A percentile compares a stretch with the other conserved stretches of the same genome.
Conservation (phyloP, 257 asterid genomes). For the Agastache rugosa region DNA sequence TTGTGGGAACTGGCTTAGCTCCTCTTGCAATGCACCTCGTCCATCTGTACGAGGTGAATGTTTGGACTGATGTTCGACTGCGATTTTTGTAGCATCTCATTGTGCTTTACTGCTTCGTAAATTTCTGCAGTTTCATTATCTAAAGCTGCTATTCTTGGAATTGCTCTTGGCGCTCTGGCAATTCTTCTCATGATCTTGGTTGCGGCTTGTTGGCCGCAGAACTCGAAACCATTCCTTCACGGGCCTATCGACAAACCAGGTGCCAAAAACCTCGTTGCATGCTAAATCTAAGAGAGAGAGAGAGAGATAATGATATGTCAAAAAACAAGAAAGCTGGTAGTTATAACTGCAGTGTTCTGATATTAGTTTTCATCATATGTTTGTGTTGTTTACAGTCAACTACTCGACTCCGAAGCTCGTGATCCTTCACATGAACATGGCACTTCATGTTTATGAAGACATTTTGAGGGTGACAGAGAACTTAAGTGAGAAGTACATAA, state of each 20-base stretch:
- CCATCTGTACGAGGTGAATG: slow-evolving; percentile 62
- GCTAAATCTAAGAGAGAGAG: background rate
- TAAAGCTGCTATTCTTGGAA: slow-evolving; percentile 88
- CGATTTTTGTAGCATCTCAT: background rate
- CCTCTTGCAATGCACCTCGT: slow-evolving; percentile 61
- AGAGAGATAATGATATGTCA: too few species aligned
- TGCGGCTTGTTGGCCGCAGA: slow-evolving; percentile 73
- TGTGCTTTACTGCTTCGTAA: background rate
- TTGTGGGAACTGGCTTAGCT: slow-evolving; percentile 75
- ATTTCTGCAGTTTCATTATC: slow-evolving; percentile 60
- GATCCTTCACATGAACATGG: slow-evolving; percentile 97
- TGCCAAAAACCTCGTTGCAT: slow-evolving; percentile 11
- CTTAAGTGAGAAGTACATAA: slow-evolving; percentile 74
- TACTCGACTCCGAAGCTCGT: slow-evolving; percentile 88
- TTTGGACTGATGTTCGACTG: background rate
- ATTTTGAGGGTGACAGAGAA: slow-evolving; percentile 94
- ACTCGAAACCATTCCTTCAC: slow-evolving; percentile 51
- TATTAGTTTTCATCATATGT: background rate
- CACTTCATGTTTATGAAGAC: slow-evolving; percentile 91
- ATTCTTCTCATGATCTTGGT: slow-evolving; percentile 78
- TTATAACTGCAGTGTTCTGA: background rate
- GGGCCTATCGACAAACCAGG: slow-evolving; percentile 86
- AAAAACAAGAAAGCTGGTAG: too few species aligned
- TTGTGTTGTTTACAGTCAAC: slow-evolving; percentile 47
- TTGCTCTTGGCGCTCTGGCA: slow-evolving; percentile 73